Conservation (phyloP, 306 rosid genomes). For the Carpinus viminea region DNA sequence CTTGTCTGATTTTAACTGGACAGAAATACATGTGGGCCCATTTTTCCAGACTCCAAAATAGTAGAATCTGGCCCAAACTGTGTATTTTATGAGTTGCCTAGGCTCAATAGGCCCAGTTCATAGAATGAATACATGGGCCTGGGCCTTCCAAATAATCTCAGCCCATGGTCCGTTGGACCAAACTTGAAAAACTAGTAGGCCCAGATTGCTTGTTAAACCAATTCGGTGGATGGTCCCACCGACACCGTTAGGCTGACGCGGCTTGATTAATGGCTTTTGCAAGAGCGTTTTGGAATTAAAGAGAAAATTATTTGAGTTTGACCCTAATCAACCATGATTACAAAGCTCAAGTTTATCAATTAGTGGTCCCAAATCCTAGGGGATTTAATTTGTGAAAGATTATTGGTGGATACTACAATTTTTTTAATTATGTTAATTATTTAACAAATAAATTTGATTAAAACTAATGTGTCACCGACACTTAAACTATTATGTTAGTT, state of each 20-base stretch:
- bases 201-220: constrained; percentile 15
- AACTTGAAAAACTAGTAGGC: constrained; percentile 10
- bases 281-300: constrained; percentile 6
- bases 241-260: constrained; percentile 17
- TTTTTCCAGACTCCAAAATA: too few relatives aligned
- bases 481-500: too few relatives aligned
- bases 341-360: neutral
- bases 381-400: too few relatives aligned
- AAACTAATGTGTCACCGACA: too few relatives aligned
- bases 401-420: too few relatives aligned
- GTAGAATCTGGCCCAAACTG: too few relatives aligned
- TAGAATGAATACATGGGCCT: neutral
- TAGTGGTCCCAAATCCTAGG: neutral
- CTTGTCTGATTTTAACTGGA: neutral
- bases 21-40: too few relatives aligned
- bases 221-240: constrained; percentile 20
- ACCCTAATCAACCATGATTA: constrained; percentile 22
- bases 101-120: neutral
- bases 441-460: too few relatives aligned
- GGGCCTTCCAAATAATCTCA: neutral
- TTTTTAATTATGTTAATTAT: too few relatives aligned
- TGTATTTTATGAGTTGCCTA: neutral
- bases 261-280: constrained; percentile 59
- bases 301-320: constrained; percentile 13
- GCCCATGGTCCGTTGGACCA: neutral